Base-by-base conservation (phyloP, 805 yeast genomes). In the Suhomyces prunicola region DNA sequence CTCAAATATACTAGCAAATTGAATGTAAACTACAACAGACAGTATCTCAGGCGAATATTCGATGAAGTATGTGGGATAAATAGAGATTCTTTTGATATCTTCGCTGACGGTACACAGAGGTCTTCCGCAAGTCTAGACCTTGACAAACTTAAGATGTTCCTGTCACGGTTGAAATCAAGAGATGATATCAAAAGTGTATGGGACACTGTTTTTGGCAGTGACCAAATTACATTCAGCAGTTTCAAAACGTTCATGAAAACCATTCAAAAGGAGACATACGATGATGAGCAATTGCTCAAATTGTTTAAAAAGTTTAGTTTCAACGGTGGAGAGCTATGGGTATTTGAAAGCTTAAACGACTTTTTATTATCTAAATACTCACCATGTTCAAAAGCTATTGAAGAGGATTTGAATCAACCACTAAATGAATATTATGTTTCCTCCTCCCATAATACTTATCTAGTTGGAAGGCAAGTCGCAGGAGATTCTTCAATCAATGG, bases 381-480 rank as follows among this genome's bases (percentile, higher is more conserved):
- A 1, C 51, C 64, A 0, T 67, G 70, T 3, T 50, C 61, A 23
- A 54, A 41, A 9, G 39, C 31, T 23, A 29, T 46, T 17, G 17
- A 39, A 7, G 23, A 46, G n/a, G 50, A 50, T 42, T 72, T 60
- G 49, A 52, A 59, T 19, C 61, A 65, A 42, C 98, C 99, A 0
- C 63, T 94, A 36, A 89, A 84, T 63, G 93, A 92, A 60, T 94
- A 96, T 66, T 90, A 74, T 64, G 88, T 96, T 29, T 90, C 97
- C 0, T 90, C 97, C 0, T 91, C 97, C 0, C 99, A 94, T 67
- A 94, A 94, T 65, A 94, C 99, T 0, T 94, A 94, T 63, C 73
- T 94, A 3, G 69, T 85, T 26, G 99, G 99, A 0, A 77, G 94
- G 39, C 99, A 94, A 64, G 80, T 89, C 15, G 96, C 86, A 2